A percentile compares a stretch with the other conserved stretches of the same genome.
These are phyloP conservation scores for Pichia kluyveri DNA, from an alignment of 805 yeast species.

Conservation along the genomic window DNA sequence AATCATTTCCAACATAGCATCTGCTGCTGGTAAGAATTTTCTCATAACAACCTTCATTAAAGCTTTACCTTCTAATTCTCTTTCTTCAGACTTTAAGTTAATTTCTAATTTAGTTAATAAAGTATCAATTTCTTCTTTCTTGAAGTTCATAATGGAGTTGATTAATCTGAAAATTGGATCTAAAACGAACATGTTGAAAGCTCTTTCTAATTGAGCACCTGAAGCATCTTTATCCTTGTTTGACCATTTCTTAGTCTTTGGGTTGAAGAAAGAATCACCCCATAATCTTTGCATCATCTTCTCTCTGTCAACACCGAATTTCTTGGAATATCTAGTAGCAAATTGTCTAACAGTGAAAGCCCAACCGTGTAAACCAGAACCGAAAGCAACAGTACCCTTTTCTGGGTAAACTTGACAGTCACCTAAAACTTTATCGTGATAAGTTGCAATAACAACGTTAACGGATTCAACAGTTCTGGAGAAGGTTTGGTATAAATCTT, in stretches of 20 bases:
- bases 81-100: slow-evolving; percentile 89
- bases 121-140: slow-evolving; percentile 91
- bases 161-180: slow-evolving; percentile 99
- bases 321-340: slow-evolving; percentile 96
- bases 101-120: slow-evolving; percentile 92
- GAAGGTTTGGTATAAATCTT: slow-evolving; percentile 97
- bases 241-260: slow-evolving; percentile 99
- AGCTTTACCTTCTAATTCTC: slow-evolving; percentile 98
- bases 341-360: slow-evolving; percentile 99
- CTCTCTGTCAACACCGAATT: slow-evolving; percentile 95
- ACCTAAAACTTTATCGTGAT: slow-evolving; percentile 84
- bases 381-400: slow-evolving; percentile 98
- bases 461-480: slow-evolving; percentile 99
- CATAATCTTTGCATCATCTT: slow-evolving; percentile 99
- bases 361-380: slow-evolving; percentile 99
- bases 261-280: slow-evolving; percentile 99
- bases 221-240: slow-evolving; percentile 92
- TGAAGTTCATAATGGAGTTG: slow-evolving; percentile 96
- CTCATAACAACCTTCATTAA: slow-evolving; percentile 97
- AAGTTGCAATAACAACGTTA: slow-evolving; percentile 95
- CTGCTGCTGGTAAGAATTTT: slow-evolving; percentile 99
- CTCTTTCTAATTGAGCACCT: slow-evolving; percentile 95
- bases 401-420: slow-evolving; percentile 99
- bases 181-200: slow-evolving; percentile 97
- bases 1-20: slow-evolving; percentile 98